Evolutionary conservation across 1,284 basidiomycete genomes (phyloP).

Genomic region (Erythrobasidium hasegawianum): DNA sequence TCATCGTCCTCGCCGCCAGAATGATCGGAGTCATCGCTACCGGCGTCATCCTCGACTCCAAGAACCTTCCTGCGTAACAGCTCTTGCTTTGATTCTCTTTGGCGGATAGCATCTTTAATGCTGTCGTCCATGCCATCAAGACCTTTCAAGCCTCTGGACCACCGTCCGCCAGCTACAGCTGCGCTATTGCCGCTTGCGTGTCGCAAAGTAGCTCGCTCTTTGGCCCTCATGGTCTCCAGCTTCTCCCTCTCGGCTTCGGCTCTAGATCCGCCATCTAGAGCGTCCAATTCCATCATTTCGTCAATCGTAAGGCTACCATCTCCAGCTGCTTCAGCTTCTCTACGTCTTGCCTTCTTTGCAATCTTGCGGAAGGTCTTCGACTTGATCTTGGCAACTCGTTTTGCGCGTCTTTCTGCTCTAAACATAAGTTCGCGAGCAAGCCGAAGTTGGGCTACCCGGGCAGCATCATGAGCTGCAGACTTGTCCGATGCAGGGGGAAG

Average conservation of each 20-base stretch:
- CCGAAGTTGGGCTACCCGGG: constrained; percentile 73
- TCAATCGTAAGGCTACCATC: constrained; percentile 53
- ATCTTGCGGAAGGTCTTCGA: constrained; percentile 87
- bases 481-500: constrained; percentile 31
- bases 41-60: constrained; percentile 34
- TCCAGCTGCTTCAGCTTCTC: constrained; percentile 53
- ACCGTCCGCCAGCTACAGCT: constrained; percentile 48
- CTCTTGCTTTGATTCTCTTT: constrained; percentile 72
- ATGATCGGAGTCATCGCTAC: constrained; percentile 35
- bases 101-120: constrained; percentile 55
- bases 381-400: constrained; percentile 85
- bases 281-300: constrained; percentile 53
- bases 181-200: constrained; percentile 55
- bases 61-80: constrained; percentile 65
- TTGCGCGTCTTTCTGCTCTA: constrained; percentile 85
- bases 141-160: constrained; percentile 60
- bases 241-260: constrained; percentile 61
- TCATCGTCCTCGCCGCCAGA: constrained; percentile 36
- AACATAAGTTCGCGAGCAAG: constrained; percentile 91
- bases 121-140: constrained; percentile 49
- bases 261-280: constrained; percentile 55
- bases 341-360: constrained; percentile 68
- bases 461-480: constrained; percentile 18
- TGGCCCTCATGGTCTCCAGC: constrained; percentile 71
- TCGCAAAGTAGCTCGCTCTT: constrained; percentile 76